Percentiles rank a stretch among this genome's conserved stretches.
Evolutionary conservation across 2,329 filamentous ascomycete genomes (phyloP).

Genomic region (Trichoderma sp.): DNA sequence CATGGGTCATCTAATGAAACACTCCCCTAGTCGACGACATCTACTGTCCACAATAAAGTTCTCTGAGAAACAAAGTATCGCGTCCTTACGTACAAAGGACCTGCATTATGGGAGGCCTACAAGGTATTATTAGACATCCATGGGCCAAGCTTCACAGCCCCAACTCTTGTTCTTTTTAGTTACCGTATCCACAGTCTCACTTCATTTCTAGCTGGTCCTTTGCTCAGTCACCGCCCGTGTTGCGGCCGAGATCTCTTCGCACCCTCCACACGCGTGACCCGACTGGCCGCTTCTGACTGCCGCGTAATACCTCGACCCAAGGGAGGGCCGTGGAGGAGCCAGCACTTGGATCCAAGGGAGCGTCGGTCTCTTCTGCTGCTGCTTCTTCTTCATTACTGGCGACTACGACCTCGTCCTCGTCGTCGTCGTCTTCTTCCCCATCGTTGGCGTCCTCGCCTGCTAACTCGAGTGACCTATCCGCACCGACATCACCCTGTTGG

Average conservation of each 20-base stretch:
- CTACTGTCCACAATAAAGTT: too few relatives aligned
- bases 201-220: not conserved
- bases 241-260: slow-evolving; percentile 59
- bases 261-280: slow-evolving; percentile 67
- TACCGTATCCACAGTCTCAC: not conserved
- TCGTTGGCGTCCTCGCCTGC: slow-evolving; percentile 43
- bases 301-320: slow-evolving; percentile 62
- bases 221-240: slow-evolving; percentile 16
- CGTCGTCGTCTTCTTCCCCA: slow-evolving; percentile 36
- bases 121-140: too few relatives aligned
- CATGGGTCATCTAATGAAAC: slow-evolving; percentile 24
- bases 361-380: not conserved
- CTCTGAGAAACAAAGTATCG: not conserved
- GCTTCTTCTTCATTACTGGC: slow-evolving; percentile 2
- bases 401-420: slow-evolving; percentile 24
- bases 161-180: not conserved
- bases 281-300: slow-evolving; percentile 57
- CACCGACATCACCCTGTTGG: slow-evolving; percentile 37
- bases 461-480: slow-evolving; percentile 35
- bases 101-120: not conserved
- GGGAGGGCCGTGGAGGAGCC: slow-evolving; percentile 40
- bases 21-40: not conserved
- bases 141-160: not conserved
- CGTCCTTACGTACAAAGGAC: too few relatives aligned
- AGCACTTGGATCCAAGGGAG: slow-evolving; percentile 6